Evolutionary conservation across 192 early-diverging fungal species (phyloP).

Genomic region (Coemansia aciculifera): DNA sequence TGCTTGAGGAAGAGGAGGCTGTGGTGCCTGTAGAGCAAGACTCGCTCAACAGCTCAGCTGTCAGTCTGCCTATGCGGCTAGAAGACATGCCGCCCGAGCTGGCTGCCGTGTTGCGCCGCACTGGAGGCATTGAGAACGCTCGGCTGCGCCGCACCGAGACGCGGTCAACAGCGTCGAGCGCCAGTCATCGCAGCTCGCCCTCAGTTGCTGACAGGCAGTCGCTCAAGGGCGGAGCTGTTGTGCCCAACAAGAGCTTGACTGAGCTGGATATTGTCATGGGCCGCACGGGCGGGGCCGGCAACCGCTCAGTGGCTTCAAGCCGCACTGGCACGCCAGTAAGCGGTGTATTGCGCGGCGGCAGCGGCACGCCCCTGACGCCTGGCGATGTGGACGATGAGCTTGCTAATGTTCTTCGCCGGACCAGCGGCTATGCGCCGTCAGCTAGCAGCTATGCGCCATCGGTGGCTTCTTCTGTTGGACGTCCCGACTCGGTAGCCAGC

Average conservation of each 20-base stretch:
- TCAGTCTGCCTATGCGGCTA: slow-evolving; percentile 45
- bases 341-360: slow-evolving; percentile 37
- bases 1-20: slow-evolving; percentile 32
- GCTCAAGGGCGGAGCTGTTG: background rate
- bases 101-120: slow-evolving; percentile 46
- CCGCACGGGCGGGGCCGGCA: slow-evolving; percentile 37
- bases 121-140: slow-evolving; percentile 37
- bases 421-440: slow-evolving; percentile 48
- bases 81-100: slow-evolving; percentile 51
- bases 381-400: slow-evolving; percentile 48
- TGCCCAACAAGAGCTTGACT: slow-evolving; percentile 30
- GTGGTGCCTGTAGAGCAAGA: slow-evolving; percentile 34
- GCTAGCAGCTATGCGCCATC: slow-evolving; percentile 36
- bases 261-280: slow-evolving; percentile 56
- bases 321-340: slow-evolving; percentile 13
- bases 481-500: slow-evolving; percentile 36
- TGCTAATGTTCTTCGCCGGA: slow-evolving; percentile 50
- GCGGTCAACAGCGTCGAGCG: slow-evolving; percentile 5
- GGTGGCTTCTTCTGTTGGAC: slow-evolving; percentile 14
- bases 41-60: slow-evolving; percentile 29
- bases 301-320: slow-evolving; percentile 18
- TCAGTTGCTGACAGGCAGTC: slow-evolving; percentile 3
- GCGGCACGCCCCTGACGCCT: slow-evolving; percentile 21
- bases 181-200: slow-evolving; percentile 5
- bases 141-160: slow-evolving; percentile 35